Conservation (phyloP, 768 basidiomycete species). For the Dacryopinax spathularia region DNA sequence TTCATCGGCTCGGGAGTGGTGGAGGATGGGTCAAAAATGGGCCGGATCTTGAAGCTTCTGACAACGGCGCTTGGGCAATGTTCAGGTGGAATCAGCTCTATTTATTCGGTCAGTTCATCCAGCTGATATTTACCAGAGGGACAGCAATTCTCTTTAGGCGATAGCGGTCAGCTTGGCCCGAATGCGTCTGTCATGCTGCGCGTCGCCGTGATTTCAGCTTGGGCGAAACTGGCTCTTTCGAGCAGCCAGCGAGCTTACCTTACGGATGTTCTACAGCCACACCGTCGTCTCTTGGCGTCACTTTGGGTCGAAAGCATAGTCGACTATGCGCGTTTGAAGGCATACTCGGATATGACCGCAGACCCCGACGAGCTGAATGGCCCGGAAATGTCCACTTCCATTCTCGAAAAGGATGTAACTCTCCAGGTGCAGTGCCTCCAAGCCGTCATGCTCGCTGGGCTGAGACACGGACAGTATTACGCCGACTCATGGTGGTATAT, state of each 20-base stretch:
- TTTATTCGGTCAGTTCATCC: neutral
- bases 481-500: conserved; percentile 66
- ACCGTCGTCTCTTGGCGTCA: conserved; percentile 55
- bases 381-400: conserved; percentile 70
- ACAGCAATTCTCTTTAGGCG: conserved; percentile 76
- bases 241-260: conserved; percentile 62
- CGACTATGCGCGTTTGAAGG: conserved; percentile 82
- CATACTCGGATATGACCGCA: conserved; percentile 74
- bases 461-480: conserved; percentile 55
- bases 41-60: conserved; percentile 78
- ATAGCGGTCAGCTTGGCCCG: conserved; percentile 72
- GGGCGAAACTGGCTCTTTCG: conserved; percentile 83
- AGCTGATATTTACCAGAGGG: conserved; percentile 34
- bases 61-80: conserved; percentile 81
- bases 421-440: conserved; percentile 51
- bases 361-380: conserved; percentile 54
- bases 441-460: conserved; percentile 7
- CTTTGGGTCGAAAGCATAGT: conserved; percentile 81
- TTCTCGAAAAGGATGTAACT: conserved; percentile 77
- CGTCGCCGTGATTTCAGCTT: conserved; percentile 83
- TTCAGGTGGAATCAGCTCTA: conserved; percentile 47
- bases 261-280: conserved; percentile 64
- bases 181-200: conserved; percentile 92
- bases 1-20: conserved; percentile 93
- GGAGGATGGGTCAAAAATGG: conserved; percentile 82